phyloP scores from a whole-genome alignment of 495 filamentous ascomycete genomes.

The Neurospora sublineolata region DNA sequence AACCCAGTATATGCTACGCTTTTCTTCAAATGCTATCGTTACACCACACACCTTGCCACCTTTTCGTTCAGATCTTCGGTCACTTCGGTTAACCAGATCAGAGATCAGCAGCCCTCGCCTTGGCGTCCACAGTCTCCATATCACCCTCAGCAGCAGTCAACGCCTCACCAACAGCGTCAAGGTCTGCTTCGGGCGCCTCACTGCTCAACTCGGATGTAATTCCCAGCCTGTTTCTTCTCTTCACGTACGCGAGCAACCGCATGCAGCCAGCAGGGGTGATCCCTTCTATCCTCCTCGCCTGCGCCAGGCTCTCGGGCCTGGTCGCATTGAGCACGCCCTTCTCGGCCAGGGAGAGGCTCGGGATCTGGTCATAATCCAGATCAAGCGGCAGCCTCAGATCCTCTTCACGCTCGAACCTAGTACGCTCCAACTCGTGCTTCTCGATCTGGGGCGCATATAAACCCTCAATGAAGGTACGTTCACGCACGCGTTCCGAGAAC shows the following conservation, averaged over 20 bases:
- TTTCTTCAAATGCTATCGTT: not conserved
- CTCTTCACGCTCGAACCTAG: slow-evolving; percentile 65
- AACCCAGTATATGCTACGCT: not conserved
- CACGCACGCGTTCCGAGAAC: slow-evolving; percentile 44
- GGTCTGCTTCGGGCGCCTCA: not conserved
- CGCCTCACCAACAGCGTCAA: slow-evolving; percentile 10
- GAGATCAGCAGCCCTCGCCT: slow-evolving; percentile 26
- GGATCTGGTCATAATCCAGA: slow-evolving; percentile 61
- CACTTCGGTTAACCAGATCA: not conserved
- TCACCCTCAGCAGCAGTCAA: slow-evolving; percentile 21
- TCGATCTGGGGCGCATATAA: slow-evolving; percentile 75
- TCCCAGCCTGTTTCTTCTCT: not conserved
- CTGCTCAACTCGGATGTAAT: not conserved
- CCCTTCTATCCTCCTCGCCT: slow-evolving; percentile 81
- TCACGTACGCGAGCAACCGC: slow-evolving; percentile 42
- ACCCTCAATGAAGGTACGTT: slow-evolving; percentile 66
- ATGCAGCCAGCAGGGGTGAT: slow-evolving; percentile 51
- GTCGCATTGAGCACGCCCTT: slow-evolving; percentile 53
- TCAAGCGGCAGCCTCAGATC: slow-evolving; percentile 58
- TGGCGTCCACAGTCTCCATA: slow-evolving; percentile 27
- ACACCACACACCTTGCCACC: not conserved
- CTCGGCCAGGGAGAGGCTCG: slow-evolving; percentile 71
- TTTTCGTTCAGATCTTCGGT: too few species aligned
- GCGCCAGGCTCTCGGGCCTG: slow-evolving; percentile 71
- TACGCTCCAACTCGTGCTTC: slow-evolving; percentile 52